These are phyloP conservation scores for Chimonanthus praecox DNA, from an alignment of 164 flowering plant genomes.

Conservation along the genomic window DNA sequence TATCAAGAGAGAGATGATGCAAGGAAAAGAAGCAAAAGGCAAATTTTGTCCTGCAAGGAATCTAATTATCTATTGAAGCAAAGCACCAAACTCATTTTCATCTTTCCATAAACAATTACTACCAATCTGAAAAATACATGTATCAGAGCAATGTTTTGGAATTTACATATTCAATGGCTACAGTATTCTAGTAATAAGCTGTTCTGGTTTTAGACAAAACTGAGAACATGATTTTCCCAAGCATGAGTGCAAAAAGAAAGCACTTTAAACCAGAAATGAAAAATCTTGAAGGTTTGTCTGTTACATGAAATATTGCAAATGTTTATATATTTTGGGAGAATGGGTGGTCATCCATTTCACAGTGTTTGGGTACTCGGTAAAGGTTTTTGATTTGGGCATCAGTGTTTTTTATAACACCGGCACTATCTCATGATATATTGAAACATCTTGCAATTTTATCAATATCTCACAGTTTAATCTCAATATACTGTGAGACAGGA, in stretches of 20 bases:
- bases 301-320: neutral
- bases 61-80: neutral
- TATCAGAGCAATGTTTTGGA: neutral
- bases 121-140: neutral
- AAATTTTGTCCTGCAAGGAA: neutral
- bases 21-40: neutral
- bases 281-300: neutral
- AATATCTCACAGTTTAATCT: too few species aligned
- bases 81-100: neutral
- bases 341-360: neutral
- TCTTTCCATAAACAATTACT: neutral
- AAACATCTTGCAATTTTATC: too few species aligned
- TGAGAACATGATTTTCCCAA: neutral
- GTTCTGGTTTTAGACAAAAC: neutral
- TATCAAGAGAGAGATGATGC: neutral
- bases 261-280: neutral
- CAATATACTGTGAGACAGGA: too few species aligned
- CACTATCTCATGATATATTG: too few species aligned
- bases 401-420: too few species aligned
- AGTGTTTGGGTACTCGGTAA: too few species aligned
- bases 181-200: neutral
- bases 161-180: neutral
- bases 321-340: neutral
- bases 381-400: too few species aligned
- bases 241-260: neutral